Base-by-base conservation (phyloP, 2,329 filamentous ascomycete genomes). In the Magnaporthiopsis rhizophila region DNA sequence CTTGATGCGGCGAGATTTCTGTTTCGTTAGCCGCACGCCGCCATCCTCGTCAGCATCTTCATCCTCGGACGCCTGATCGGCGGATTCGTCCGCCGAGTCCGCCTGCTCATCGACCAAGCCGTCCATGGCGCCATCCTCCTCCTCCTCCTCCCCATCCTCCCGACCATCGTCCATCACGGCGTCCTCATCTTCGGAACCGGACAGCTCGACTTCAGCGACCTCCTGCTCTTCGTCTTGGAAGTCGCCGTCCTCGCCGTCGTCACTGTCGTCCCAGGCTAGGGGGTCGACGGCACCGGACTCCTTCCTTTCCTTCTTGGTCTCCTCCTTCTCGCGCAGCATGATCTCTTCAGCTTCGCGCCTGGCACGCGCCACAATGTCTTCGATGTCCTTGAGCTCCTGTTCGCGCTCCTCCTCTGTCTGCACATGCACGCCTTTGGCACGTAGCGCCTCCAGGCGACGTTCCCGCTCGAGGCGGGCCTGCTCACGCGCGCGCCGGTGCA, bases 361-460 rank as follows among this genome's bases (percentile, higher is more conserved):
- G 26, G 93, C 94, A 70, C 89, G 92, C 61, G 94, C 89, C 32
- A 98, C 85, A 66, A 98, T 84, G 71, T 97, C 89, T 69, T 98
- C 95, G 15, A 97, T 86, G 65, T 93, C 87, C 65, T 90, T 87
- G 74, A 92, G 86, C 73, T 96, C 89, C 45, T 86, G 85, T 72
- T 93, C 90, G 26, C 91, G 86, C 74, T 99, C 93, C 75, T 97
- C 94, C 2, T 88, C 86, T 0, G 91, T 97, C 74, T 93, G 89
- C 24, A 98, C 81, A 30, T 89, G 79, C 32, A 97, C 83, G 9
- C 95, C 95, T 75, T 90, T 92, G 13, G 89, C 88, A 71, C 85
- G 87, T 57, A 99, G 82, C 69, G 88, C 83, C 64, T 91, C 86
- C 26, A 98, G 83, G 64, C 89, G 89, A 69, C 91, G 88, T 66